Evolutionary conservation across 768 basidiomycete species (phyloP).

Genomic region (Pisolithus orientalis): DNA sequence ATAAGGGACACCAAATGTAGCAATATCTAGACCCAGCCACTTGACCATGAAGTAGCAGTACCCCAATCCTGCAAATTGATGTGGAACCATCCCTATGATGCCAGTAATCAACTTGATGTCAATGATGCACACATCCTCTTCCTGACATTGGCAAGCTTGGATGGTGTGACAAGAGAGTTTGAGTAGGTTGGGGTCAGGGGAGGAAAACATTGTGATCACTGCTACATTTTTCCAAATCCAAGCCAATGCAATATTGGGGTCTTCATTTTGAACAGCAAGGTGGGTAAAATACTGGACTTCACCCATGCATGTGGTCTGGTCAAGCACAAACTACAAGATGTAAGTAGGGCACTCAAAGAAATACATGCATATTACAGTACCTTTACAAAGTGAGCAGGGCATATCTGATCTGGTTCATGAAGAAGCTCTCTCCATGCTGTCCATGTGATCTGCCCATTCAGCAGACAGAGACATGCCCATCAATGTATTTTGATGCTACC

Average conservation of each 20-base stretch:
- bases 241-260: not conserved
- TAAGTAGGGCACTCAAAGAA: too few species aligned
- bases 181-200: not conserved
- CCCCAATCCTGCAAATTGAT: too few species aligned
- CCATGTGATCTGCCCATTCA: too few species aligned
- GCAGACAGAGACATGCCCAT: slow-evolving; percentile 12
- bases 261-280: slow-evolving; percentile 1
- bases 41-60: not conserved
- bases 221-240: not conserved
- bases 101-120: not conserved
- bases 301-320: not conserved
- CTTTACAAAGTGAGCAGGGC: too few species aligned
- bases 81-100: too few species aligned
- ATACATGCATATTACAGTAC: too few species aligned
- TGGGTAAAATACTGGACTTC: not conserved
- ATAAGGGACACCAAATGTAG: not conserved
- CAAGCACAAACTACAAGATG: not conserved
- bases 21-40: not conserved
- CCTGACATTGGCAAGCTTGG: not conserved
- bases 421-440: too few species aligned
- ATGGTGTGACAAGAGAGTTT: not conserved
- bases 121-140: not conserved
- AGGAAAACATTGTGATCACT: not conserved
- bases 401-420: too few species aligned
- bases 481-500: not conserved